A percentile compares a stretch with the other conserved stretches of the same genome.
phyloP scores from a whole-genome alignment of 495 filamentous ascomycete genomes.

The Cercophora newfieldiana region DNA sequence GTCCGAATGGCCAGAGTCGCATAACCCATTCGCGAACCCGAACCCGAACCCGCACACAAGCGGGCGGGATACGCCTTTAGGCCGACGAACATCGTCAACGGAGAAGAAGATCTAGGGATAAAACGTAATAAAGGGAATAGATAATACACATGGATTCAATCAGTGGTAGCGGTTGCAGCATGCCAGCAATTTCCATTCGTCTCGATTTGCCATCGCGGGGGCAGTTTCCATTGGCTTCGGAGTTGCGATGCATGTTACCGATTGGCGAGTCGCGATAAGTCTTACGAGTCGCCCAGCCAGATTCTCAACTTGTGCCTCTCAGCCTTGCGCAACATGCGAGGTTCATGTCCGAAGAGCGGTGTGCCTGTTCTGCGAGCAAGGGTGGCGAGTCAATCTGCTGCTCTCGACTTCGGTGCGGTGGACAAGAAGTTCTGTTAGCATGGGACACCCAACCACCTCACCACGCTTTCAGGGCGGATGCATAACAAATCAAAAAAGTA shows the following conservation, averaged over 20 bases:
- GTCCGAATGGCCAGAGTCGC: conserved; percentile 14
- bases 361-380: conserved; percentile 7
- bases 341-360: neutral
- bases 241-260: too few relatives aligned
- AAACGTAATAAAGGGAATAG: neutral
- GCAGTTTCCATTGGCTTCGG: neutral
- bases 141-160: neutral
- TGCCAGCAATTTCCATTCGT: neutral
- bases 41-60: conserved; percentile 19
- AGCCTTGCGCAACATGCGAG: neutral
- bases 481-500: neutral
- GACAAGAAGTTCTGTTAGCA: conserved; percentile 25
- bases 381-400: conserved; percentile 2
- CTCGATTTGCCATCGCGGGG: neutral
- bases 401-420: conserved; percentile 17
- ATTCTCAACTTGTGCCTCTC: neutral
- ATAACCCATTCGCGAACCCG: conserved; percentile 7
- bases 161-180: neutral
- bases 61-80: conserved; percentile 34
- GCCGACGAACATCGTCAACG: conserved; percentile 39
- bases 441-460: conserved; percentile 21
- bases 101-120: conserved; percentile 36
- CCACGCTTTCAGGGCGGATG: neutral
- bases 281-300: too few relatives aligned
- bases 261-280: too few relatives aligned